Base-by-base conservation (phyloP, 495 filamentous ascomycete species). In the Penicillium robsamsonii region DNA sequence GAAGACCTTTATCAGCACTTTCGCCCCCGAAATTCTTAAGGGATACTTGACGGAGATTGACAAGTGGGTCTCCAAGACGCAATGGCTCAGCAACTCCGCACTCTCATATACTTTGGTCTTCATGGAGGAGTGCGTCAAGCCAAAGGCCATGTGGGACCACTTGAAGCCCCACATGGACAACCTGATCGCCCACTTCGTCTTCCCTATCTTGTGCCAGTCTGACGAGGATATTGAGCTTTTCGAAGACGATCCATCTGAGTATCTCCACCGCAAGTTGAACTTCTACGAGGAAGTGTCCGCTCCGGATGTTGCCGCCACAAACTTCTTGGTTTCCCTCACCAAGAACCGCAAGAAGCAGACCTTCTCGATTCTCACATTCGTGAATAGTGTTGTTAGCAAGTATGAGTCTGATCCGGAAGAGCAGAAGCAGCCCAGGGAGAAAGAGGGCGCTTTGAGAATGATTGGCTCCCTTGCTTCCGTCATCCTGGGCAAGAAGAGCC, bases 201-300 rank as follows among this genome's bases (percentile, higher is more conserved):
- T 98, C 75, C 95, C 94, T 0, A 87, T 97, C 20, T 78, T 98
- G 38, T 98, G 94, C 73, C 89, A 96, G 59, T 87, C 89, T 18
- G 86, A 92, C 51, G 93, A 97, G 48, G 94, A 98, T 54, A 80
- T 97, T 37, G 93, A 97, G 67, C 83, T 96, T 46, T 98, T 98
- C 67, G 86, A 96, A 65, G 83, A 87, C 5, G 93, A 98, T 60
- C 94, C 94, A 1, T 88, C 92, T 42, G 94, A 98, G 66, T 98
- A 97, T 66, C 82, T 98, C 17, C 94, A 97, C 74, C 86, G 93
- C 45, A 97, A 97, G 71, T 75, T 98, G 46, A 97, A 97, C 72
- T 97, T 90, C 70, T 98, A 95, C 68, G 94, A 98, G 75, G 94
- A 98, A 65, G 90, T 96, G 13, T 93, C 95, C 1, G 87, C 94